Base-by-base conservation (phyloP, 306 rosid species). In the Styphnolobium japonicum region DNA sequence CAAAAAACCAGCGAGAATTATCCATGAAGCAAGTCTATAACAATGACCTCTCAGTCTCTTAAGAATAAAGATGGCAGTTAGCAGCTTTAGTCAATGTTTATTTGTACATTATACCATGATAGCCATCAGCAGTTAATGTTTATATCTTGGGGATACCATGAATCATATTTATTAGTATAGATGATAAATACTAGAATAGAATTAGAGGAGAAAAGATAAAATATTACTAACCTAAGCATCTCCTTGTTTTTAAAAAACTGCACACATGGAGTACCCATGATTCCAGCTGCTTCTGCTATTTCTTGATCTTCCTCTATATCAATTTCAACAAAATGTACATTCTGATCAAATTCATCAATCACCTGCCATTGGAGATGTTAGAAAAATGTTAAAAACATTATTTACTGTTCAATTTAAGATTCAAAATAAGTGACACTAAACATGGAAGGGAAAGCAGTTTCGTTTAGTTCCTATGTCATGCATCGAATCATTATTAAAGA, bases 241-340 rank as follows among this genome's bases (percentile, higher is more conserved):
- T 86, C 92, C 83, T 90, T 90, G 71, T 90, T 90, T 81, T 90
- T 90, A 80, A 90, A 90, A 83, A 86, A 90, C 86, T 90, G 92
- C 79, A 88, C 92, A 45, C 94, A 88, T 10, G 92, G 94, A 48
- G 92, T 88, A 68, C 94, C 92, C 94, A 90, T 90, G 73, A 90
- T 90, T 33, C 85, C 94, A 65, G 92, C 94, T 64, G 94, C 94
- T 81, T 88, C 94, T 31, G 94, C 92, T 78, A 90, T 66, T 78
- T 90, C 94, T 37, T 71, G 94, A 81, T 90, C 94, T 73, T 90
- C 92, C 81, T 90, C 92, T 0, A 90, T 90, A 63, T 90, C 94
- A 76, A 90, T 90, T 86, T 90, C 94, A 62, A 90, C 92, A 19
- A 88, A 90, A 81, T 90, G 94, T 21, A 90, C 94, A 74, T 82